phyloP scores from a whole-genome alignment of 306 rosid species.

The Parietaria judaica region DNA sequence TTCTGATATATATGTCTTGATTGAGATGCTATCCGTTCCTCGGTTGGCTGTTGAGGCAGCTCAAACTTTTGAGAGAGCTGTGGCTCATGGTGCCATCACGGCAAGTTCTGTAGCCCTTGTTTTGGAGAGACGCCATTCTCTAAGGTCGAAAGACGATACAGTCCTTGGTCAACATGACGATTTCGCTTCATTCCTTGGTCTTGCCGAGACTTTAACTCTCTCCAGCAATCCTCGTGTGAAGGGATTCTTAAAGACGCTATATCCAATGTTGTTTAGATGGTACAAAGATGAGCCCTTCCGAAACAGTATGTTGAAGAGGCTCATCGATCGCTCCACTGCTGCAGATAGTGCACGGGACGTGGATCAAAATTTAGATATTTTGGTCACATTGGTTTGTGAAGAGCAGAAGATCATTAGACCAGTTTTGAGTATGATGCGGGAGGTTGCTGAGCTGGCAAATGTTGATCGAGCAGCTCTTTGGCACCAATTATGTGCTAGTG shows the following conservation, averaged over 20 bases:
- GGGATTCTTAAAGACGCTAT: slow-evolving; percentile 83
- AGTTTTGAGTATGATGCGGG: slow-evolving; percentile 86
- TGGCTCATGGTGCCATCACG: slow-evolving; percentile 75
- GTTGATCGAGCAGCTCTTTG: slow-evolving; percentile 92
- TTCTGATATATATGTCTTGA: slow-evolving; percentile 76
- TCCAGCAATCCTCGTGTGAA: slow-evolving; percentile 68
- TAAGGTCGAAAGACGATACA: slow-evolving; percentile 43
- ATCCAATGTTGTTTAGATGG: slow-evolving; percentile 78
- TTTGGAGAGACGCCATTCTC: slow-evolving; percentile 82
- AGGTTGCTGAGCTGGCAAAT: slow-evolving; percentile 86
- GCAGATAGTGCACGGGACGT: slow-evolving; percentile 57
- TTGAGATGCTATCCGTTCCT: slow-evolving; percentile 95
- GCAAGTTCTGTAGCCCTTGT: slow-evolving; percentile 86
- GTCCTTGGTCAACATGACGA: slow-evolving; percentile 45
- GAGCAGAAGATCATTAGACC: slow-evolving; percentile 79
- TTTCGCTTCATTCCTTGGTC: slow-evolving; percentile 86
- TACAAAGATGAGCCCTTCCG: slow-evolving; percentile 77
- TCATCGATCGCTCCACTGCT: slow-evolving; percentile 72
- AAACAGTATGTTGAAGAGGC: slow-evolving; percentile 80
- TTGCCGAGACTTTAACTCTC: slow-evolving; percentile 87
- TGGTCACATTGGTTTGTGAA: slow-evolving; percentile 73
- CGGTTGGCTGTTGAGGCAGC: slow-evolving; percentile 94
- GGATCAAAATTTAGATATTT: slow-evolving; percentile 77
- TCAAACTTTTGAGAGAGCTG: slow-evolving; percentile 95
- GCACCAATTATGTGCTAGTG: slow-evolving; percentile 93